Evolutionary conservation across 2,329 filamentous ascomycete species (phyloP).

Genomic region (Penicillium sp.): DNA sequence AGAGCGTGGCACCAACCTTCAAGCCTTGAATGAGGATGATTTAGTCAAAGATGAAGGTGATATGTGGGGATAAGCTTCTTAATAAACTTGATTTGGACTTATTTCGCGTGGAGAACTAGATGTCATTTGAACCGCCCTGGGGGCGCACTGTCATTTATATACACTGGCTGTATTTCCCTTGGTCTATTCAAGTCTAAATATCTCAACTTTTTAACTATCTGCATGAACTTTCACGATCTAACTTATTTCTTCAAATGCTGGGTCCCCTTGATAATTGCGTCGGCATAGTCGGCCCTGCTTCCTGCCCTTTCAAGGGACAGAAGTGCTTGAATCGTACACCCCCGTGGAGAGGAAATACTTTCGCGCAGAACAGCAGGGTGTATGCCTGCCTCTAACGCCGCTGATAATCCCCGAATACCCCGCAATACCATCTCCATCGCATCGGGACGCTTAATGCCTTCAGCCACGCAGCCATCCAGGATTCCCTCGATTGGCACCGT

Average conservation of each 20-base stretch:
- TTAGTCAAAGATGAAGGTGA: conserved; percentile 47
- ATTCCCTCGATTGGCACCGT: conserved; percentile 61
- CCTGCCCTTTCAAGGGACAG: conserved; percentile 59
- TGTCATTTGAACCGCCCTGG: neutral
- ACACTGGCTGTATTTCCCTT: conserved; percentile 45
- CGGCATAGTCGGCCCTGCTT: conserved; percentile 55
- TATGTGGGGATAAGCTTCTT: conserved; percentile 41
- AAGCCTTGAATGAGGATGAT: conserved; percentile 49
- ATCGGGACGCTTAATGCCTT: conserved; percentile 60
- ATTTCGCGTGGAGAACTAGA: neutral
- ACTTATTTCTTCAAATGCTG: conserved; percentile 25
- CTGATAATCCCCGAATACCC: conserved; percentile 58
- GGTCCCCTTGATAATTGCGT: conserved; percentile 46
- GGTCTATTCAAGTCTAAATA: neutral
- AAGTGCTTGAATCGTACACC: conserved; percentile 62
- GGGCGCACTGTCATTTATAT: conserved; percentile 32
- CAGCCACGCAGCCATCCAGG: conserved; percentile 61
- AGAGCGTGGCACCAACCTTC: conserved; percentile 44
- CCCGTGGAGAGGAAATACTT: conserved; percentile 61
- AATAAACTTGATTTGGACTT: neutral
- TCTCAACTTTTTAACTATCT: neutral
- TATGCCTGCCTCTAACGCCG: conserved; percentile 57
- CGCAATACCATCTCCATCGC: conserved; percentile 63
- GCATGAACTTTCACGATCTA: neutral
- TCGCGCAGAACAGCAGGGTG: conserved; percentile 62